These are phyloP conservation scores for Trametes meyenii DNA, from an alignment of 768 basidiomycete species.

Conservation along the genomic window DNA sequence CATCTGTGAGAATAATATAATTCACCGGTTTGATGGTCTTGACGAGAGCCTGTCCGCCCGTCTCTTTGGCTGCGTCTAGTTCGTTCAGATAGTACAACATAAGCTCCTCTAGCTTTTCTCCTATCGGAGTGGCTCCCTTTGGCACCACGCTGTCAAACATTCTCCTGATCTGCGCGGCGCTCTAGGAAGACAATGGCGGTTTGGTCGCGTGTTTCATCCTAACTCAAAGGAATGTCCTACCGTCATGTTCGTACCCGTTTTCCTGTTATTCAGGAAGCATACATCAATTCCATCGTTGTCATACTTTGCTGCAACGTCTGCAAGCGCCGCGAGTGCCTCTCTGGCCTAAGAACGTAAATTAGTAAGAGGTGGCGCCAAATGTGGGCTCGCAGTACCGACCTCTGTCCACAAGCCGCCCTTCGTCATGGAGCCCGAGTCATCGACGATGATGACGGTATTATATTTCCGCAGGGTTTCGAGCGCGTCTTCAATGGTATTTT, in stretches of 20 bases:
- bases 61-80: constrained; percentile 37
- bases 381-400: constrained; percentile 34
- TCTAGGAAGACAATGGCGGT: constrained; percentile 34
- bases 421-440: constrained; percentile 63
- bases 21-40: constrained; percentile 56
- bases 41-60: constrained; percentile 26
- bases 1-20: constrained; percentile 65
- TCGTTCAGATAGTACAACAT: constrained; percentile 41
- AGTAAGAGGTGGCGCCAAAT: constrained; percentile 1
- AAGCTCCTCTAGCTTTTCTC: constrained; percentile 42
- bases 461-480: constrained; percentile 47
- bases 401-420: constrained; percentile 50
- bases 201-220: background rate
- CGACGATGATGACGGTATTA: constrained; percentile 60
- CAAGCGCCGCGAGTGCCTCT: constrained; percentile 51
- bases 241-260: constrained; percentile 41
- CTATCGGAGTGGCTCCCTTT: constrained; percentile 49
- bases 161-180: constrained; percentile 37
- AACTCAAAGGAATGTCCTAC: constrained; percentile 27
- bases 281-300: constrained; percentile 65
- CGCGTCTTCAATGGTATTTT: constrained; percentile 27
- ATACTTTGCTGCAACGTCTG: constrained; percentile 50
- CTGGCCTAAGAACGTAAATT: constrained; percentile 39
- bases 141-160: constrained; percentile 51
- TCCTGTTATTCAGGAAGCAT: constrained; percentile 53